phyloP scores from a whole-genome alignment of 805 yeast species.

The Hanseniaspora thailandica region DNA sequence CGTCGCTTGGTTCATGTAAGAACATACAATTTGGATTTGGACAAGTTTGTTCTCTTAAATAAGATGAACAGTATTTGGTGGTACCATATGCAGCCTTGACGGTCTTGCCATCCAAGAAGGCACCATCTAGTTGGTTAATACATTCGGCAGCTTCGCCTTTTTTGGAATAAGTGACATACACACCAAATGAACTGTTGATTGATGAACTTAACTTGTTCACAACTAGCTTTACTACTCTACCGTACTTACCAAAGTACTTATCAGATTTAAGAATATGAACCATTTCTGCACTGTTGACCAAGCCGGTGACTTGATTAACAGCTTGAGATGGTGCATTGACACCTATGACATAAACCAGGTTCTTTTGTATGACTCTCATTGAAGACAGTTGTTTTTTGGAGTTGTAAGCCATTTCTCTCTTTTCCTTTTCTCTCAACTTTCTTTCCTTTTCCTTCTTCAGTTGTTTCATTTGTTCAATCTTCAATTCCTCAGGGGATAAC shows the following conservation, averaged over 20 bases:
- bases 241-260: conserved; percentile 96
- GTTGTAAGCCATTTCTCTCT: conserved; percentile 73
- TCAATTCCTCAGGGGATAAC: conserved; percentile 73
- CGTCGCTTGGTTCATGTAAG: conserved; percentile 98
- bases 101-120: conserved; percentile 79
- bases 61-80: conserved; percentile 94
- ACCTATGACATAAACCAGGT: conserved; percentile 91
- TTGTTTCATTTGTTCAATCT: conserved; percentile 65
- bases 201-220: conserved; percentile 60
- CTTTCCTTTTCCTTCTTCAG: conserved; percentile 70
- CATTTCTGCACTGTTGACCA: conserved; percentile 67
- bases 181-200: conserved; percentile 74
- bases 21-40: conserved; percentile 99
- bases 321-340: conserved; percentile 55
- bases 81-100: conserved; percentile 96
- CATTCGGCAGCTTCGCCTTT: conserved; percentile 94
- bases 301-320: conserved; percentile 29
- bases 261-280: conserved; percentile 75
- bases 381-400: conserved; percentile 86
- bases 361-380: conserved; percentile 96
- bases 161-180: conserved; percentile 82
- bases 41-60: conserved; percentile 86
- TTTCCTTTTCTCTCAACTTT: conserved; percentile 80
- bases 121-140: conserved; percentile 83
- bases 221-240: conserved; percentile 86